phyloP scores from a whole-genome alignment of 1,284 basidiomycete species.

The Puccinia horiana region DNA sequence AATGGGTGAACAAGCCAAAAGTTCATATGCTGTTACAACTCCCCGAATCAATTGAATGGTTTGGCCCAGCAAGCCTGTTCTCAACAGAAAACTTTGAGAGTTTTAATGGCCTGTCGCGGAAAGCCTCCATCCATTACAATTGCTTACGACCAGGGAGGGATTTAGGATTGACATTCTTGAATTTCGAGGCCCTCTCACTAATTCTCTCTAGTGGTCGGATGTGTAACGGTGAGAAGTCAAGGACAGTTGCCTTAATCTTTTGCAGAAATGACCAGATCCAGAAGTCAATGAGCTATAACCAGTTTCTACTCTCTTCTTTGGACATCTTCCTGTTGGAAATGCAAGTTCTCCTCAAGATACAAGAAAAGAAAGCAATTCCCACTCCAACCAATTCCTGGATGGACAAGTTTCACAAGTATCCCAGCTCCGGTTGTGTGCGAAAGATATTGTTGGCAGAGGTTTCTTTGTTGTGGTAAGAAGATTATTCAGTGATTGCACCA shows the following conservation, averaged over 20 bases:
- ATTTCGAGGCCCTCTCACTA: not conserved
- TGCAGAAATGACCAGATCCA: not conserved
- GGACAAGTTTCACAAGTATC: too few relatives aligned
- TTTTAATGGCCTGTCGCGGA: not conserved
- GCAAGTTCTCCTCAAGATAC: too few relatives aligned
- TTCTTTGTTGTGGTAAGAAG: too few relatives aligned
- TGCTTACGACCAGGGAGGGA: not conserved
- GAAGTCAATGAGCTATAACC: not conserved
- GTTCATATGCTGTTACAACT: conserved; percentile 21
- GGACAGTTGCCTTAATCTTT: not conserved
- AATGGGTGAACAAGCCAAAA: conserved; percentile 26
- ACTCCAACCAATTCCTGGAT: too few relatives aligned
- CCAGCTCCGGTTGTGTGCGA: too few relatives aligned
- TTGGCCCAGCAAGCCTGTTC: conserved; percentile 17
- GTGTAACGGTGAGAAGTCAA: not conserved
- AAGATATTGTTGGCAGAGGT: too few relatives aligned
- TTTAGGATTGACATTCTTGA: not conserved
- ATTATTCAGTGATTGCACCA: too few relatives aligned
- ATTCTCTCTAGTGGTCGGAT: not conserved
- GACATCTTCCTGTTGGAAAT: too few relatives aligned
- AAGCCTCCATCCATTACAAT: conserved; percentile 10
- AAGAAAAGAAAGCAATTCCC: too few relatives aligned
- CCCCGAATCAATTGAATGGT: not conserved
- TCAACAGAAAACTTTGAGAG: conserved; percentile 22
- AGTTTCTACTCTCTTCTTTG: too few relatives aligned